phyloP scores from a whole-genome alignment of 305 asterid species.

The Solanum hybrid region DNA sequence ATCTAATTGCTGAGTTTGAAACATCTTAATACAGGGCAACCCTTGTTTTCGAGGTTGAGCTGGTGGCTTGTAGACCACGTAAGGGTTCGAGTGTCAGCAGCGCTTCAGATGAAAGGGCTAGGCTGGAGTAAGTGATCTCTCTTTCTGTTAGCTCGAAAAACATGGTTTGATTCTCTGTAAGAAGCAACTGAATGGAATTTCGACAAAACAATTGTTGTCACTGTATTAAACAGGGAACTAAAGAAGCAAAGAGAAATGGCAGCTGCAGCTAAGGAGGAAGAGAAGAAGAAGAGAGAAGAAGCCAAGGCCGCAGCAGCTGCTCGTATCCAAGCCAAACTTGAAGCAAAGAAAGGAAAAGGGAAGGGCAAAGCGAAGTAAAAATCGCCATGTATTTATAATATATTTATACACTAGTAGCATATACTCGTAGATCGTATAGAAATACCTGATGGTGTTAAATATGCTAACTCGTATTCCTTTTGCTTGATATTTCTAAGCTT shows the following conservation, averaged over 20 bases:
- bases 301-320: slow-evolving; percentile 99
- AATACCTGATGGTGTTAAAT: neutral
- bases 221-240: slow-evolving; percentile 46
- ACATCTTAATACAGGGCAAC: slow-evolving; percentile 42
- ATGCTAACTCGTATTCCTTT: neutral
- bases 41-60: slow-evolving; percentile 87
- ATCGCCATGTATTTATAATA: neutral
- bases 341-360: slow-evolving; percentile 87
- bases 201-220: neutral
- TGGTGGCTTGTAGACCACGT: slow-evolving; percentile 91
- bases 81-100: slow-evolving; percentile 85
- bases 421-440: neutral
- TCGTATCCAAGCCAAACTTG: slow-evolving; percentile 87
- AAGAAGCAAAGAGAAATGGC: slow-evolving; percentile 87
- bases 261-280: slow-evolving; percentile 80
- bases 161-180: neutral
- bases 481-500: neutral
- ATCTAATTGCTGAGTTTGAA: neutral
- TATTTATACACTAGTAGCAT: neutral
- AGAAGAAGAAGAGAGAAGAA: slow-evolving; percentile 94
- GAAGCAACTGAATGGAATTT: neutral
- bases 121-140: slow-evolving; percentile 67
- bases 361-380: slow-evolving; percentile 74
- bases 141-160: neutral
- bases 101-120: slow-evolving; percentile 78